phyloP scores from a whole-genome alignment of 2,329 filamentous ascomycete species.

The Plectosphaerella sp. region DNA sequence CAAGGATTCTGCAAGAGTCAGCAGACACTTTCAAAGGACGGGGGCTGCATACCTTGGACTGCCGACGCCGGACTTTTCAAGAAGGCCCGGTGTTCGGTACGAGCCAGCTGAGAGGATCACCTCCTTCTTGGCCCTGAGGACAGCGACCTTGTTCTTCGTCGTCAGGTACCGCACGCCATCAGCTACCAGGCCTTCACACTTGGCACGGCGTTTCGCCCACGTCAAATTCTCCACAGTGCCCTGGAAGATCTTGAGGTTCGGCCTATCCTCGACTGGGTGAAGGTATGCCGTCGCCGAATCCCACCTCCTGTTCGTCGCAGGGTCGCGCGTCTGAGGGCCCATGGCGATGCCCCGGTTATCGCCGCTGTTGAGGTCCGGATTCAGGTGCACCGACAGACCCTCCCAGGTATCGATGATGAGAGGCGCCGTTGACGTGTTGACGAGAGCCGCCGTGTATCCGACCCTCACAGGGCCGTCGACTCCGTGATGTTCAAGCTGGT shows the following conservation, averaged over 20 bases:
- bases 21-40: not conserved
- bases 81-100: constrained; percentile 45
- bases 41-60: constrained; percentile 20
- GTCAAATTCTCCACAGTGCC: constrained; percentile 28
- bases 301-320: constrained; percentile 26
- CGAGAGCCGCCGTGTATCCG: constrained; percentile 28
- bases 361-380: constrained; percentile 33
- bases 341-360: constrained; percentile 29
- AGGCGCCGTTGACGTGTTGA: constrained; percentile 24
- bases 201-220: constrained; percentile 15
- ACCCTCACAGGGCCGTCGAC: constrained; percentile 26
- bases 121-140: constrained; percentile 37
- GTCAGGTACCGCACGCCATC: constrained; percentile 29
- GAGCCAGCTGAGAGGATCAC: constrained; percentile 44
- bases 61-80: constrained; percentile 50
- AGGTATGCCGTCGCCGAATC: constrained; percentile 38
- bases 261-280: constrained; percentile 27
- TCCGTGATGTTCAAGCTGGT: constrained; percentile 28
- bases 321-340: constrained; percentile 35
- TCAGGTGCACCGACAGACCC: constrained; percentile 24
- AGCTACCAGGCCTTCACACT: constrained; percentile 13
- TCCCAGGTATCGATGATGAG: constrained; percentile 25
- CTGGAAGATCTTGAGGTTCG: constrained; percentile 32
- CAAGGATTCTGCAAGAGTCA: constrained; percentile 27
- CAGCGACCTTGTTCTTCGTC: constrained; percentile 25